phyloP scores from a whole-genome alignment of 1,284 basidiomycete genomes.

The Quambalaria eucalypti region DNA sequence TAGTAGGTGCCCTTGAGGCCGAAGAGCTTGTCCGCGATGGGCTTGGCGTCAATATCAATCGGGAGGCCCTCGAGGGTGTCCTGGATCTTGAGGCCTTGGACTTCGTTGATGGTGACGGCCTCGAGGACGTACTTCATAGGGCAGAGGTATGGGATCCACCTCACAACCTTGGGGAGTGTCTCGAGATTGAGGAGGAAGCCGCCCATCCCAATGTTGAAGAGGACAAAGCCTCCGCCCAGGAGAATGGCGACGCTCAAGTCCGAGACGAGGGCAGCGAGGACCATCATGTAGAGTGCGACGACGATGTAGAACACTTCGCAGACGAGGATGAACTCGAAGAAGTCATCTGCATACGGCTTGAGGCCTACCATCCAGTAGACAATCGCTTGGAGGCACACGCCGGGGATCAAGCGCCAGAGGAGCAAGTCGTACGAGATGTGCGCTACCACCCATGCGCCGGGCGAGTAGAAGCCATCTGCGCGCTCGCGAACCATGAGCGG shows the following conservation, averaged over 20 bases:
- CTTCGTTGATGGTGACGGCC: slow-evolving; percentile 26
- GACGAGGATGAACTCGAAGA: slow-evolving; percentile 35
- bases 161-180: slow-evolving; percentile 17
- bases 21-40: slow-evolving; percentile 24
- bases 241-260: slow-evolving; percentile 27
- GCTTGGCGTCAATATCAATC: neutral
- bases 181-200: slow-evolving; percentile 34
- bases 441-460: slow-evolving; percentile 24
- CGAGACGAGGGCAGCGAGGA: slow-evolving; percentile 20
- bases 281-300: slow-evolving; percentile 28
- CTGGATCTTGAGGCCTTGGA: slow-evolving; percentile 18
- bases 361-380: slow-evolving; percentile 35
- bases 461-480: slow-evolving; percentile 24
- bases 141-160: slow-evolving; percentile 31
- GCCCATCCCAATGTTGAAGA: slow-evolving; percentile 34
- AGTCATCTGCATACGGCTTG: slow-evolving; percentile 14
- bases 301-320: slow-evolving; percentile 19
- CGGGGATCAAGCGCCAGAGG: slow-evolving; percentile 20
- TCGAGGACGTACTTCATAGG: slow-evolving; percentile 35
- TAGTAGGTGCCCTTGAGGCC: slow-evolving; percentile 29
- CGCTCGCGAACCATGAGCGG: slow-evolving; percentile 36
- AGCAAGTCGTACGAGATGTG: slow-evolving; percentile 25
- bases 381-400: slow-evolving; percentile 17
- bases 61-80: slow-evolving; percentile 12
- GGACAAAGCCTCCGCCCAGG: slow-evolving; percentile 17